Conservation (phyloP, 768 basidiomycete genomes). For the Boletus sensibilis region DNA sequence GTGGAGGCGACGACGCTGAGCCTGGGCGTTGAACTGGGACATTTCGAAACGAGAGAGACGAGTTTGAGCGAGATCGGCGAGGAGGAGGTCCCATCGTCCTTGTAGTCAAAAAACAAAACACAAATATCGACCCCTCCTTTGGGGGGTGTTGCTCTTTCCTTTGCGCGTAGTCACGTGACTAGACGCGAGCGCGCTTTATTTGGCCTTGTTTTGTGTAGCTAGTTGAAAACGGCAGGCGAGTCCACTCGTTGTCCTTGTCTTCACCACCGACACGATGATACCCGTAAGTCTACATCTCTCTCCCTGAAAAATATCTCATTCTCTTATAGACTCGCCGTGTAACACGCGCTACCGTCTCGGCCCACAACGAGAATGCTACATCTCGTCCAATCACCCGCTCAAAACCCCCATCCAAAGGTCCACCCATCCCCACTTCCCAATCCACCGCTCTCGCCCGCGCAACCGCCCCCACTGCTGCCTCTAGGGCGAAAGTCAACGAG, state of each 20-base stretch:
- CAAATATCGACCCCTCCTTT: conserved; percentile 7
- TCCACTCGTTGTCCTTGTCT: conserved; percentile 27
- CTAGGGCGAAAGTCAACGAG: conserved; percentile 37
- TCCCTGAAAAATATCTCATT: not conserved
- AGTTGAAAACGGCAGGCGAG: conserved; percentile 37
- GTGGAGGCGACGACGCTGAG: conserved; percentile 1
- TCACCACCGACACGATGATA: conserved; percentile 38
- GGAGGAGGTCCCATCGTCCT: conserved; percentile 12
- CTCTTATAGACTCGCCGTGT: conserved; percentile 58
- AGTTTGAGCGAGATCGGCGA: conserved; percentile 33
- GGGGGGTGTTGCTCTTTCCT: conserved; percentile 16
- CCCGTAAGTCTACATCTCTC: conserved; percentile 35
- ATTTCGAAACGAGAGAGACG: conserved; percentile 23
- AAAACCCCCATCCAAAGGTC: conserved; percentile 48
- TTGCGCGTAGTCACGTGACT: conserved; percentile 29
- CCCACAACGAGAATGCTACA: conserved; percentile 67
- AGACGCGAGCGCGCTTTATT: conserved; percentile 40
- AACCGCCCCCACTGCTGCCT: conserved; percentile 41
- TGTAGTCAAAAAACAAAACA: not conserved
- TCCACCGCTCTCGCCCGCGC: conserved; percentile 39
- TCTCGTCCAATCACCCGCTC: conserved; percentile 62
- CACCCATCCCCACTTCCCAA: conserved; percentile 36
- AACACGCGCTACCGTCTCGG: conserved; percentile 52
- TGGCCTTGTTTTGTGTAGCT: conserved; percentile 36
- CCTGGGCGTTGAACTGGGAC: not conserved